phyloP scores from a whole-genome alignment of 371 early-diverging fungal species.

The Parasitella parasitica region DNA sequence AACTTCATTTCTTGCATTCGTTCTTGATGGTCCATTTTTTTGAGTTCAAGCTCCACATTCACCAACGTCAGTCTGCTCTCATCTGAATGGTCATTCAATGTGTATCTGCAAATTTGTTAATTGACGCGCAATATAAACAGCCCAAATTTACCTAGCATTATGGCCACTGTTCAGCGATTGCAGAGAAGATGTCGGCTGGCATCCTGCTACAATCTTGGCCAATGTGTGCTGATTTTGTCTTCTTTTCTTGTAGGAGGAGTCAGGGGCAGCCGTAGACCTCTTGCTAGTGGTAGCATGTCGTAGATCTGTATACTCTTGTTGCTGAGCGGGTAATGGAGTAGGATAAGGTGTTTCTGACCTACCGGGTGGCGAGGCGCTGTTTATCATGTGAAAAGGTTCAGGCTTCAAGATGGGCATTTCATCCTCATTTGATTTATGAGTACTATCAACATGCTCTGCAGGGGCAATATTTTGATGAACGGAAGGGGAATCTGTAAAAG shows the following conservation, averaged over 20 bases:
- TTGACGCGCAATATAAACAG: neutral
- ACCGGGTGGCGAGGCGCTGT: neutral
- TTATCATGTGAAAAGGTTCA: neutral
- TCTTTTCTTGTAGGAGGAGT: neutral
- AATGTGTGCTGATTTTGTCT: neutral
- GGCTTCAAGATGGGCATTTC: neutral
- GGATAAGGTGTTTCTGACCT: neutral
- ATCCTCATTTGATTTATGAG: neutral
- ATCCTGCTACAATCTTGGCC: neutral
- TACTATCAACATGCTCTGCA: neutral
- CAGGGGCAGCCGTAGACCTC: neutral
- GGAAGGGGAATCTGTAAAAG: neutral
- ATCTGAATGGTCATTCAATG: slow-evolving; percentile 4
- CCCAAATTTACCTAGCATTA: neutral
- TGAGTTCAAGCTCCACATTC: slow-evolving; percentile 27
- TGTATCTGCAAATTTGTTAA: neutral
- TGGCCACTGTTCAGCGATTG: neutral
- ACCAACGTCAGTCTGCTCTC: slow-evolving; percentile 18
- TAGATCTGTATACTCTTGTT: too few relatives aligned
- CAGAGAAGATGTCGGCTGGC: neutral
- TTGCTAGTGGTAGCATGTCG: neutral
- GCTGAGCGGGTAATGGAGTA: neutral
- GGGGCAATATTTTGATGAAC: slow-evolving; percentile 4
- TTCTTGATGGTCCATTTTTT: slow-evolving; percentile 41
- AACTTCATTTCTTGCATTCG: slow-evolving; percentile 42